These are phyloP conservation scores for Nannochloris sp. DNA, from an alignment of 139 green algal genomes.

Conservation along the genomic window DNA sequence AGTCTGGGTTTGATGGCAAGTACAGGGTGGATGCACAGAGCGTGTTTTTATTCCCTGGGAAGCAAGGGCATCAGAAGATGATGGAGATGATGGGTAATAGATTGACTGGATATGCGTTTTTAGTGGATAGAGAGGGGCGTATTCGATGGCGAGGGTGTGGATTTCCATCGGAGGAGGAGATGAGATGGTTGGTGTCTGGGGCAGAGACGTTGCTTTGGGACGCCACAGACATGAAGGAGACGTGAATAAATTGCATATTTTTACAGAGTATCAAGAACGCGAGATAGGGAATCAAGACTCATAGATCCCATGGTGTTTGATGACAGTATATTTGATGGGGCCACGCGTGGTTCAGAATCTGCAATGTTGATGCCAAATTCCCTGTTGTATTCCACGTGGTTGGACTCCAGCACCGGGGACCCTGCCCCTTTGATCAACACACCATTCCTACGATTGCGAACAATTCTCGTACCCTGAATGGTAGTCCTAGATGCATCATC, in stretches of 20 bases:
- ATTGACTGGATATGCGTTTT: conserved; percentile 35
- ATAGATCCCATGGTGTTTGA: no score
- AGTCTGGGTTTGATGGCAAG: background rate
- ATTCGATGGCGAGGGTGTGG: conserved; percentile 27
- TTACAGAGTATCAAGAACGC: no score
- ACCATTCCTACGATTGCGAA: conserved; percentile 26
- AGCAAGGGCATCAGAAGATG: conserved; percentile 3
- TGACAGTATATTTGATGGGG: no score
- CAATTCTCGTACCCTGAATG: conserved; percentile 21
- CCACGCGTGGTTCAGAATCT: no score
- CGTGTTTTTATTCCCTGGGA: conserved; percentile 31
- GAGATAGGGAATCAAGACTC: no score
- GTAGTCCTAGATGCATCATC: background rate
- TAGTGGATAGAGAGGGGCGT: conserved; percentile 13
- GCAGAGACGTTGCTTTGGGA: conserved; percentile 14
- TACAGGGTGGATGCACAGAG: conserved; percentile 11
- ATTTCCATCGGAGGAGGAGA: conserved; percentile 4
- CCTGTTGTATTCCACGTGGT: no score
- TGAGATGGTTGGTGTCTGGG: conserved; percentile 13
- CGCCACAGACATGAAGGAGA: no score
- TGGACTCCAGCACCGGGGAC: no score
- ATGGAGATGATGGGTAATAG: conserved; percentile 35
- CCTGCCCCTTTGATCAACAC: conserved; percentile 22
- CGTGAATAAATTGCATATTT: no score
- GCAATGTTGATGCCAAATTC: no score